phyloP scores from a whole-genome alignment of 306 rosid genomes.

The Begonia peltatifolia region DNA sequence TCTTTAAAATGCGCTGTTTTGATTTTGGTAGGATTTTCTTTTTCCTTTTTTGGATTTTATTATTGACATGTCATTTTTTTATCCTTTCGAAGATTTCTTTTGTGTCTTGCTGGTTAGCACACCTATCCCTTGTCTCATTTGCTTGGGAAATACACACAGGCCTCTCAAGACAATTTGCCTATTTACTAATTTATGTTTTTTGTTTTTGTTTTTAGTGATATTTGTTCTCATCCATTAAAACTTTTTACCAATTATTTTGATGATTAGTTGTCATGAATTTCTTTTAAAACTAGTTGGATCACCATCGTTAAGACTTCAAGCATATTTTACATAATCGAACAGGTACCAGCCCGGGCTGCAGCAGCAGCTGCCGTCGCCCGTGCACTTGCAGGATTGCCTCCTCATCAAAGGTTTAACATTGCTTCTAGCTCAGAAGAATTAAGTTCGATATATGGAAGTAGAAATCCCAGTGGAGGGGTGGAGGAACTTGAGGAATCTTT shows the following conservation, averaged over 20 bases:
- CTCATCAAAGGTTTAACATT: slow-evolving; percentile 68
- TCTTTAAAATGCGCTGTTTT: background rate
- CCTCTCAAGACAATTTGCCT: background rate
- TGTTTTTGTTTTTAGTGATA: background rate
- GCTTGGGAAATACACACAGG: background rate
- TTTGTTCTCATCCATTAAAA: no score
- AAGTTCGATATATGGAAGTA: slow-evolving; percentile 78
- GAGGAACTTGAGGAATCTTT: slow-evolving; percentile 84
- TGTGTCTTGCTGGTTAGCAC: no score
- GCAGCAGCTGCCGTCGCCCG: slow-evolving; percentile 98
- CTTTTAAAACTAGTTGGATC: background rate
- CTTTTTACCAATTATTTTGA: background rate
- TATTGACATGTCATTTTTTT: background rate
- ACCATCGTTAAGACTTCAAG: background rate
- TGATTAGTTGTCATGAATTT: background rate
- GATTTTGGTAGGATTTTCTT: background rate
- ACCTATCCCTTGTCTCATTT: no score
- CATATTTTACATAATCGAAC: slow-evolving; percentile 21
- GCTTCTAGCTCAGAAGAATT: slow-evolving; percentile 89
- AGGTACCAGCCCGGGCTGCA: slow-evolving; percentile 95
- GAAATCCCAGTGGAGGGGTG: slow-evolving; percentile 37
- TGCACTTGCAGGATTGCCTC: slow-evolving; percentile 94
- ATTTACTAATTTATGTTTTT: background rate
- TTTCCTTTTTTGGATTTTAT: background rate
- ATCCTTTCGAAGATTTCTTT: no score